These are phyloP conservation scores for Triticum dicoccoides DNA, from an alignment of 176 grass and related monocot species.

Conservation along the genomic window DNA sequence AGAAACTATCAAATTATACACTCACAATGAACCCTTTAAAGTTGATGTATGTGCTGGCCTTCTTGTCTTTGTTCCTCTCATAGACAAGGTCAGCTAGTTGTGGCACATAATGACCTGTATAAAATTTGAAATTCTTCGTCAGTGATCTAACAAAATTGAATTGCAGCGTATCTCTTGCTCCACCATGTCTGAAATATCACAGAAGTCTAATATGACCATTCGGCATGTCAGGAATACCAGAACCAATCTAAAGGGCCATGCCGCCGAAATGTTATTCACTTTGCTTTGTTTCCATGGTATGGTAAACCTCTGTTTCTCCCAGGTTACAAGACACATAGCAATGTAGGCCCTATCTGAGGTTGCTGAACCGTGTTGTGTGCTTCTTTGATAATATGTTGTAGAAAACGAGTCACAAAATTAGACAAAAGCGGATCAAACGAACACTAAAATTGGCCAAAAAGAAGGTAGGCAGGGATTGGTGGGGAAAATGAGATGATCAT, in stretches of 20 bases:
- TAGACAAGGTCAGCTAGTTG: constrained; percentile 83
- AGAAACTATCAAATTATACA: constrained; percentile 2
- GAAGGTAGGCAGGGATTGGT: too few species aligned
- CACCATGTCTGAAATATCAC: not conserved
- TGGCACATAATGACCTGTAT: constrained; percentile 84
- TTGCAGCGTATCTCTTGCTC: not conserved
- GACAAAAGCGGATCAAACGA: too few species aligned
- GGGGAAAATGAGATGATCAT: too few species aligned
- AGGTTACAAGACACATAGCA: not conserved
- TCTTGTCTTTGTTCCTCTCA: constrained; percentile 61
- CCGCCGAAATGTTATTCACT: not conserved
- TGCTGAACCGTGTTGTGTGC: not conserved
- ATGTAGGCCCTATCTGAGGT: not conserved
- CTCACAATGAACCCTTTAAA: constrained; percentile 90
- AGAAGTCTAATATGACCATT: constrained; percentile 1
- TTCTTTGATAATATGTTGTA: too few species aligned
- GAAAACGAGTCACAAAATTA: too few species aligned
- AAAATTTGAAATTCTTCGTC: not conserved
- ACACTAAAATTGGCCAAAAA: too few species aligned
- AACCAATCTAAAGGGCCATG: not conserved
- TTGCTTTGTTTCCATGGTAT: not conserved
- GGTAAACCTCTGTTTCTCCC: not conserved
- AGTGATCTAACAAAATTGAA: constrained; percentile 11
- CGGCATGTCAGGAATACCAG: not conserved
- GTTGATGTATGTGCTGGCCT: constrained; percentile 54